phyloP scores from a whole-genome alignment of 164 flowering plant genomes.

The Tetracentron sinense region DNA sequence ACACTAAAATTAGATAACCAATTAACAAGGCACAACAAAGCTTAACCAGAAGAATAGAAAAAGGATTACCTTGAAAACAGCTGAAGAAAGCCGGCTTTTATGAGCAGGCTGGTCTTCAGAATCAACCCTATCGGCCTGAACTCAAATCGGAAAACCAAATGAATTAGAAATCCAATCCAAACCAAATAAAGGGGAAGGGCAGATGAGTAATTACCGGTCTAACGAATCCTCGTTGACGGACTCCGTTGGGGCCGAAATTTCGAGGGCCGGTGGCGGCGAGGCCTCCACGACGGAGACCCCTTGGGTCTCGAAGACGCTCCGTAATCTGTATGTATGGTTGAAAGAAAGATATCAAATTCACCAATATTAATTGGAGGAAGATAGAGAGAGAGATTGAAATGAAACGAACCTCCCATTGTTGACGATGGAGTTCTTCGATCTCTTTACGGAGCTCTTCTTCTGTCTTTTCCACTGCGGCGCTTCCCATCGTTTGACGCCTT shows the following conservation, averaged over 20 bases:
- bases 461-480: conserved; percentile 60
- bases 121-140: conserved; percentile 64
- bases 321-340: conserved; percentile 57
- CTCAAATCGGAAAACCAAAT: neutral
- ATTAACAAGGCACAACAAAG: neutral
- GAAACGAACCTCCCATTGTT: conserved; percentile 68
- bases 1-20: neutral
- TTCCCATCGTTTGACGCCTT: conserved; percentile 38
- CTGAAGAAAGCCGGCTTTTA: conserved; percentile 76
- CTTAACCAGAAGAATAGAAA: neutral
- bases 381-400: conserved; percentile 8
- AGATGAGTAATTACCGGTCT: conserved; percentile 45
- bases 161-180: conserved; percentile 3
- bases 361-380: neutral
- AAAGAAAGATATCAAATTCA: neutral
- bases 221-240: conserved; percentile 55
- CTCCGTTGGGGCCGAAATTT: conserved; percentile 40
- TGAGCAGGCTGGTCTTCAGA: conserved; percentile 69
- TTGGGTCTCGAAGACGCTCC: conserved; percentile 86
- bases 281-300: conserved; percentile 81
- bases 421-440: conserved; percentile 88
- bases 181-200: neutral
- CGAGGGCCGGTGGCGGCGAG: conserved; percentile 45
- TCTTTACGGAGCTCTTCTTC: conserved; percentile 87
- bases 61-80: conserved; percentile 75